Evolutionary conservation across 176 grass and related monocot genomes (phyloP).

Genomic region (Musa troglodytarum): DNA sequence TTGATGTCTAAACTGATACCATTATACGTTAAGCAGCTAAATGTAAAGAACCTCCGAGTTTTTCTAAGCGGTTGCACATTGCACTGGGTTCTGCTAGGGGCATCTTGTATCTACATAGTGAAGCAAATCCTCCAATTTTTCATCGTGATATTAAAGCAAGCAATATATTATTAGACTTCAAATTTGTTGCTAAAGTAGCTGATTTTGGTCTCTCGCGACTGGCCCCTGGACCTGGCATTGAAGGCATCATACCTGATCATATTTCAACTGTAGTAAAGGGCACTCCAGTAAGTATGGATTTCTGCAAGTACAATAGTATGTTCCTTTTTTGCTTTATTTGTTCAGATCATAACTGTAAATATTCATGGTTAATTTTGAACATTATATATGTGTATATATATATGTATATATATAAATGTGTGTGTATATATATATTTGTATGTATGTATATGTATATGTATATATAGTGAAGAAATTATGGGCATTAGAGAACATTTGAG

Average conservation of each 20-base stretch:
- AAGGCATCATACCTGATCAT: conserved; percentile 52
- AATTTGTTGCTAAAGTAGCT: conserved; percentile 80
- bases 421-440: no score
- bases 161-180: conserved; percentile 81
- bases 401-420: neutral
- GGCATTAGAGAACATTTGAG: no score
- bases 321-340: neutral
- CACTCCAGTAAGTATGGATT: conserved; percentile 63
- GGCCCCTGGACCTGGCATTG: conserved; percentile 63
- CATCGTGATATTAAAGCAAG: conserved; percentile 95
- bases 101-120: conserved; percentile 82
- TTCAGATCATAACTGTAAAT: neutral
- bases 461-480: no score
- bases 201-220: conserved; percentile 98
- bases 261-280: conserved; percentile 94
- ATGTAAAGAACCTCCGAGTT: conserved; percentile 47
- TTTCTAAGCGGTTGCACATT: conserved; percentile 46
- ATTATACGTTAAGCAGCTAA: conserved; percentile 30
- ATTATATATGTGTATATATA: neutral
- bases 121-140: conserved; percentile 91
- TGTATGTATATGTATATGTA: no score
- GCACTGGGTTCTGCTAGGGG: conserved; percentile 81
- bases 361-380: neutral
- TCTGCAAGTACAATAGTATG: conserved; percentile 4
- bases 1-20: neutral